Conservation (phyloP, 768 basidiomycete species). For the Gloeostereum incarnatum region DNA sequence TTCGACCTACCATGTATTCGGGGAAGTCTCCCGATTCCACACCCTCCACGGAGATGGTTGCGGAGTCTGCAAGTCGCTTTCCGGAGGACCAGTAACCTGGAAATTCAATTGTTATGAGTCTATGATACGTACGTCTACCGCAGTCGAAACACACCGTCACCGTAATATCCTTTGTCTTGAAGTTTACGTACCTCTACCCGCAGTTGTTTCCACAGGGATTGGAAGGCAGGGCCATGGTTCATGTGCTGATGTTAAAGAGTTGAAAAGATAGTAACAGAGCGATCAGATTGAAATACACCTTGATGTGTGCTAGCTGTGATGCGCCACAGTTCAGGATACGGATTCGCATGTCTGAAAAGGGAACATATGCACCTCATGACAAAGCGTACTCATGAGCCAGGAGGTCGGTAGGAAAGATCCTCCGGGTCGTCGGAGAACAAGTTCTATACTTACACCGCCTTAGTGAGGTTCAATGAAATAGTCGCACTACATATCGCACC, state of each 20-base stretch:
- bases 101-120: conserved; percentile 2
- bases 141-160: conserved; percentile 51
- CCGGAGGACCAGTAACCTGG: conserved; percentile 82
- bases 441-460: conserved; percentile 33
- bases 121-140: too few species aligned
- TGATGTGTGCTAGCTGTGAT: conserved; percentile 69
- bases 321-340: conserved; percentile 7
- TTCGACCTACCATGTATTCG: conserved; percentile 56
- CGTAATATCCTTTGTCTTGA: conserved; percentile 73
- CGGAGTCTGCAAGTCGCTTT: conserved; percentile 57
- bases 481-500: conserved; percentile 40
- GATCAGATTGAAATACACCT: conserved; percentile 29
- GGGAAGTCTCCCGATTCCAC: conserved; percentile 53
- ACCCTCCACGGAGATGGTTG: conserved; percentile 38
- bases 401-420: conserved; percentile 55
- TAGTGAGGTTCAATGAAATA: background rate
- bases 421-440: conserved; percentile 56
- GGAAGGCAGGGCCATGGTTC: conserved; percentile 74
- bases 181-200: conserved; percentile 55
- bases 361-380: conserved; percentile 68
- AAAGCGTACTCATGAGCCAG: conserved; percentile 70
- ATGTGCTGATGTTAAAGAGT: conserved; percentile 42
- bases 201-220: conserved; percentile 63
- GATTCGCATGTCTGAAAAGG: background rate
- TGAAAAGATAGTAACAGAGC: background rate